Evolutionary conservation across 2,329 filamentous ascomycete species (phyloP), one percentile per base, ranked within the genome.

Genomic region (Beauveria bassiana): DNA sequence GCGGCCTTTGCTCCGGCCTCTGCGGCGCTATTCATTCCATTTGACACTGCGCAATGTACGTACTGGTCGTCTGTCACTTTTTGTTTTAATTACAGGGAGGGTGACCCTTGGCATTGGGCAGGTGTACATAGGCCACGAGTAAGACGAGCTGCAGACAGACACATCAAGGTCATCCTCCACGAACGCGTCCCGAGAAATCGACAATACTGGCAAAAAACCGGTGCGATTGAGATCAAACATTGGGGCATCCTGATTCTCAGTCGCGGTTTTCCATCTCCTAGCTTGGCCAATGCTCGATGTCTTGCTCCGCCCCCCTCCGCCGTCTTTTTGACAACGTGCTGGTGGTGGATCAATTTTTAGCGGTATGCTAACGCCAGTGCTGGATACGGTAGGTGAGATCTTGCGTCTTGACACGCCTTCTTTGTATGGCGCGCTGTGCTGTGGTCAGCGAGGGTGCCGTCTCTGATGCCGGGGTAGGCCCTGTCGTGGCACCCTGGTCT

Each of bases 1-100:
- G 45, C 55, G 45, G 45, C 45, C 31, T 58, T 58, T 58, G 43
- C 55, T 58, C 55, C 55, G 55, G 43, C 43, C 45, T 47, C 31
- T 26, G 14, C 55, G 40, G 26, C 42, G 26, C 42, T 5, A 22
- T 31, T n/a, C 20, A 55, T 46, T 18, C 26, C 42, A 57, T 46
- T 34, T 20, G n/a, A 22, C 45, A 28, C 20, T 49, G 4, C 26
- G 26, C 28, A 28, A 49, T 16, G 42, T 34, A 26, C 18, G 10
- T 24, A 24, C 38, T 43, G n/a, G 42, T 34, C 31, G 31, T 34
- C 31, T 34, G 31, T 34, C 31, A 34, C 31, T 14, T 34, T 34
- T 34, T 34, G 10, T 34, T 34, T 34, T 43, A 43, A 14, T 43
- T 43, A 54, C 40, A 31, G 24, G 24, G 18, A 8, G 24, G 9